Evolutionary conservation across 257 asterid genomes (phyloP), one percentile per base, ranked within the genome.

Genomic region (Apocynum venetum): DNA sequence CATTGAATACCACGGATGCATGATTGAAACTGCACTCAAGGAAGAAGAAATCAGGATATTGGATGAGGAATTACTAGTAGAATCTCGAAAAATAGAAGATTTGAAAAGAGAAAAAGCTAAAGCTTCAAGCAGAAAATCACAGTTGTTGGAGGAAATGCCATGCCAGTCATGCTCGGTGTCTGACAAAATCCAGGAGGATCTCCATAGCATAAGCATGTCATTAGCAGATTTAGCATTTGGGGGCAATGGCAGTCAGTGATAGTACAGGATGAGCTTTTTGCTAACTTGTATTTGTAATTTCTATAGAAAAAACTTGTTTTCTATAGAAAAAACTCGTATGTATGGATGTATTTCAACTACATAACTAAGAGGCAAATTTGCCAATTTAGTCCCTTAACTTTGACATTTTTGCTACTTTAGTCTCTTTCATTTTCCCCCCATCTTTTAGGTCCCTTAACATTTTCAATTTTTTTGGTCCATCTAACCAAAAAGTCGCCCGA

Each of bases 171-270:
- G 88, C 85, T 79, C 82, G 70, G 83, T 89, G 74, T 87, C 94
- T 19, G 89, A 88, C 55, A 91, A 89, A 82, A 74, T 92, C 78
- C 91, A 86, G 85, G 90, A 85, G 73, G 93, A 90, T 85, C 88
- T 94, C 74, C 85, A 79, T n/a, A 80, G 77, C 56, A 44, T 88
- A 75, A 84, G 74, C 59, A 75, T 71, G 53, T 88, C 96, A 11
- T 83, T 95, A 6, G 82, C 80, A 31, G 94, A 89, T 77, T 77
- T 93, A 68, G 52, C 53, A 43, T 68, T n/a, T 43, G 73, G 51
- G 53, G 73, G 43, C 6, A 20, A 43, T 43, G 53, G 36, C 19
- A 63, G 46, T 19, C 46, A 63, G 31, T 63, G 6, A 25, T 20
- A 59, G 51, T n/a, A 68, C 36, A 68, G 31, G 44, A 68, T 19